A percentile compares a stretch with the other conserved stretches of the same genome.
Evolutionary conservation across 345 rosid genomes (phyloP).

Genomic region (Reutealis trisperma): DNA sequence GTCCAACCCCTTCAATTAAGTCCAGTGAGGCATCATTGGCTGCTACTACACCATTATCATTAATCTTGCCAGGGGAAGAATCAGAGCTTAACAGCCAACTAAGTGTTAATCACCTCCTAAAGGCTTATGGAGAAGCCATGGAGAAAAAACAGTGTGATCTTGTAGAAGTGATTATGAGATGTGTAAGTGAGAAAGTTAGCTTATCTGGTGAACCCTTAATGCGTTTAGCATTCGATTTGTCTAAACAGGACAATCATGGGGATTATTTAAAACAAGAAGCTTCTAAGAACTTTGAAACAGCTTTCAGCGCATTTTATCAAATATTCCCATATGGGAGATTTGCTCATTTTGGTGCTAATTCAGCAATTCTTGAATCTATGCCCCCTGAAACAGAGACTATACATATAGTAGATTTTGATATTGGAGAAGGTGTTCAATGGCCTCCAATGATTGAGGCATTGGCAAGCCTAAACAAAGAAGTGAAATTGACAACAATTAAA

Average conservation of each 20-base stretch:
- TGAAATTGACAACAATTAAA: constrained; percentile 40
- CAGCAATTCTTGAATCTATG: constrained; percentile 42
- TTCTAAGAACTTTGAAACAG: constrained; percentile 37
- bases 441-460: constrained; percentile 44
- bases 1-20: constrained; percentile 37
- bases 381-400: constrained; percentile 35
- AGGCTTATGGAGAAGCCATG: constrained; percentile 46
- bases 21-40: constrained; percentile 33
- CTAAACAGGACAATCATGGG: constrained; percentile 17
- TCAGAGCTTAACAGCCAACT: constrained; percentile 28
- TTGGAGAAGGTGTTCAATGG: constrained; percentile 59
- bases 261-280: constrained; percentile 40
- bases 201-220: constrained; percentile 45
- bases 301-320: constrained; percentile 48
- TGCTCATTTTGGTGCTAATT: constrained; percentile 56
- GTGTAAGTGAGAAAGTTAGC: constrained; percentile 37
- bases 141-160: constrained; percentile 40
- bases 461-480: constrained; percentile 17
- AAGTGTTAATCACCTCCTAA: constrained; percentile 41
- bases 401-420: constrained; percentile 52
- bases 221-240: constrained; percentile 46
- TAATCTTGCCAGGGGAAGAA: constrained; percentile 28
- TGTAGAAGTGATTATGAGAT: constrained; percentile 33
- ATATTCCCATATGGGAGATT: constrained; percentile 49
- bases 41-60: background rate